Evolutionary conservation across 2,329 filamentous ascomycete species (phyloP).

Genomic region (Fonsecaea multimorphosa): DNA sequence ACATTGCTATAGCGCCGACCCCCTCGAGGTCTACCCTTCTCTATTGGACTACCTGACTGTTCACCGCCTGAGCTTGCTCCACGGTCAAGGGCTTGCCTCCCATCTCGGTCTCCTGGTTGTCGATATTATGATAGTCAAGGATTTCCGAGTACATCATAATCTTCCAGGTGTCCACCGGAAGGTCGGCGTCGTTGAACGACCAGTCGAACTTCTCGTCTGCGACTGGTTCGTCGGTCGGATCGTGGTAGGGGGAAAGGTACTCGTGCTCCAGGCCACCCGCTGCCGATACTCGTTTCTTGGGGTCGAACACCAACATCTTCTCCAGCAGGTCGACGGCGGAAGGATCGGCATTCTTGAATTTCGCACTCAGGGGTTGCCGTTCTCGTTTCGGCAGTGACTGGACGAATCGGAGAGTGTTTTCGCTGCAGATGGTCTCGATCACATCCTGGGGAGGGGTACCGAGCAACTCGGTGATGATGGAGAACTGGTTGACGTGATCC

Average conservation of each 20-base stretch:
- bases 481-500: conserved; percentile 99
- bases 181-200: conserved; percentile 98
- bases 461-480: conserved; percentile 96
- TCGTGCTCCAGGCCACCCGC: conserved; percentile 85
- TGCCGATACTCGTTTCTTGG: conserved; percentile 91
- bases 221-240: conserved; percentile 93
- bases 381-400: conserved; percentile 96
- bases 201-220: conserved; percentile 98
- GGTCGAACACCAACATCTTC: conserved; percentile 97
- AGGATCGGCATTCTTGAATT: conserved; percentile 94
- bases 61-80: conserved; percentile 39
- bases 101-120: conserved; percentile 50
- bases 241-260: conserved; percentile 95
- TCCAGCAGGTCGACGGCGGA: conserved; percentile 93
- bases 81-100: conserved; percentile 36
- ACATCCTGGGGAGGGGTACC: conserved; percentile 98
- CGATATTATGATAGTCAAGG: conserved; percentile 96
- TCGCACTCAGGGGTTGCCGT: conserved; percentile 80
- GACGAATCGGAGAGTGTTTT: conserved; percentile 96
- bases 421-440: conserved; percentile 97
- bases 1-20: not conserved
- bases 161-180: conserved; percentile 99
- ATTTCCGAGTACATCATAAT: conserved; percentile 99
- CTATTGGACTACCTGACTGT: conserved; percentile 35
- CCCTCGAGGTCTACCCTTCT: not conserved